Evolutionary conservation across 106 monocot species (phyloP).

Genomic region (Phalaenopsis aphrodite): DNA sequence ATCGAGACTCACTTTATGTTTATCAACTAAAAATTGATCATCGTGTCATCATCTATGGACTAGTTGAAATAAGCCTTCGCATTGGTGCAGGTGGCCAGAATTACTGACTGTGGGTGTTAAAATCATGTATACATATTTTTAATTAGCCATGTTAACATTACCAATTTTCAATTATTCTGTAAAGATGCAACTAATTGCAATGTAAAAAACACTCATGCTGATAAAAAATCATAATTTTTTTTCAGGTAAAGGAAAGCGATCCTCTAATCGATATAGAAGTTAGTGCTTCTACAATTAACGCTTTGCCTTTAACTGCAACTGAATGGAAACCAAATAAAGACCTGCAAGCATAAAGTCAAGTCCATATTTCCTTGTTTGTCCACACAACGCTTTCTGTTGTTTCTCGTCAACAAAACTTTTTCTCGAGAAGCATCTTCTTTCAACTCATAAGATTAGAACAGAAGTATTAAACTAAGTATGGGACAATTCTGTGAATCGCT

Average conservation of each 20-base stretch:
- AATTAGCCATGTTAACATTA: too few relatives aligned
- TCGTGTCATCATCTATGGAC: neutral
- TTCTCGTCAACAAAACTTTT: neutral
- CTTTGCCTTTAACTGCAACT: slow-evolving; percentile 11
- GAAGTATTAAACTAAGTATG: neutral
- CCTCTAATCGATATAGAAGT: slow-evolving; percentile 28
- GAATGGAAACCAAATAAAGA: slow-evolving; percentile 36
- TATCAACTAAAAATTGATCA: too few relatives aligned
- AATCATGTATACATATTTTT: too few relatives aligned
- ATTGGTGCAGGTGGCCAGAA: neutral
- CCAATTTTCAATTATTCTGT: neutral
- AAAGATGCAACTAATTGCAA: neutral
- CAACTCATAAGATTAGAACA: neutral
- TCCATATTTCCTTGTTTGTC: neutral
- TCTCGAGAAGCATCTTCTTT: neutral
- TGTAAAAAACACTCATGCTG: neutral
- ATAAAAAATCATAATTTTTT: neutral
- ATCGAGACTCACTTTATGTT: neutral
- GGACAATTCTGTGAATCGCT: neutral
- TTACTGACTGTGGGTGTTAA: too few relatives aligned
- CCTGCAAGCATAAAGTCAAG: slow-evolving; percentile 23
- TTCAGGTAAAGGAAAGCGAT: slow-evolving; percentile 36
- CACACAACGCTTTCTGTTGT: neutral
- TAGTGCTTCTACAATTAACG: slow-evolving; percentile 10
- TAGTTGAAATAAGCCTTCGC: neutral